Evolutionary conservation across 345 rosid genomes (phyloP).

Genomic region (Acer campestre): DNA sequence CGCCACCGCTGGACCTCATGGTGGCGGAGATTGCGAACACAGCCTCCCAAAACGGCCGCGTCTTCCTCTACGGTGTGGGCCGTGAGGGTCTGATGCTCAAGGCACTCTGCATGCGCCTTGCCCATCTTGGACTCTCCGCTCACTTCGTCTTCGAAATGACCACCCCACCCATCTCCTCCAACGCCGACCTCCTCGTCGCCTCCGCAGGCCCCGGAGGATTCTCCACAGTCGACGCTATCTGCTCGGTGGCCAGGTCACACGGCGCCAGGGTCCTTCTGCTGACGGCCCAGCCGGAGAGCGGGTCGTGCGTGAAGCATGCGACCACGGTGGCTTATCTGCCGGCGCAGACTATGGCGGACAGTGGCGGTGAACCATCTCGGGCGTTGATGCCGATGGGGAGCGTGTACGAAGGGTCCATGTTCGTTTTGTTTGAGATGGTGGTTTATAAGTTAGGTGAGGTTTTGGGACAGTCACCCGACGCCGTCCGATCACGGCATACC

Average conservation of each 20-base stretch:
- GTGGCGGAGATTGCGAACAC: conserved; percentile 48
- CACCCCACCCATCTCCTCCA: conserved; percentile 67
- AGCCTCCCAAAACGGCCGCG: conserved; percentile 45
- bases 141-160: conserved; percentile 84
- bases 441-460: conserved; percentile 63
- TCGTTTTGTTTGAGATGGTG: conserved; percentile 91
- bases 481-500: conserved; percentile 85
- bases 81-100: conserved; percentile 89
- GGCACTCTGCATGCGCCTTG: conserved; percentile 82
- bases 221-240: conserved; percentile 84
- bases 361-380: conserved; percentile 28
- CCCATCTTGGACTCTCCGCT: conserved; percentile 77
- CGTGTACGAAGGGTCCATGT: conserved; percentile 83
- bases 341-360: conserved; percentile 86
- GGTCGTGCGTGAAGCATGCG: conserved; percentile 63
- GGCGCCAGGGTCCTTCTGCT: conserved; percentile 67
- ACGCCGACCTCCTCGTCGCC: conserved; percentile 66
- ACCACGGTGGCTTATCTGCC: conserved; percentile 64
- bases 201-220: conserved; percentile 87
- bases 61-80: conserved; percentile 87
- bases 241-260: conserved; percentile 56
- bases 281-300: conserved; percentile 72
- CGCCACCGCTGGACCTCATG: conserved; percentile 55
- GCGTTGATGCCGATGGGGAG: conserved; percentile 90
- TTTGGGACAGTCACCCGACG: conserved; percentile 60